These are phyloP conservation scores for Coemansia sp. DNA, from an alignment of 192 early-diverging fungal species.

Conservation along the genomic window DNA sequence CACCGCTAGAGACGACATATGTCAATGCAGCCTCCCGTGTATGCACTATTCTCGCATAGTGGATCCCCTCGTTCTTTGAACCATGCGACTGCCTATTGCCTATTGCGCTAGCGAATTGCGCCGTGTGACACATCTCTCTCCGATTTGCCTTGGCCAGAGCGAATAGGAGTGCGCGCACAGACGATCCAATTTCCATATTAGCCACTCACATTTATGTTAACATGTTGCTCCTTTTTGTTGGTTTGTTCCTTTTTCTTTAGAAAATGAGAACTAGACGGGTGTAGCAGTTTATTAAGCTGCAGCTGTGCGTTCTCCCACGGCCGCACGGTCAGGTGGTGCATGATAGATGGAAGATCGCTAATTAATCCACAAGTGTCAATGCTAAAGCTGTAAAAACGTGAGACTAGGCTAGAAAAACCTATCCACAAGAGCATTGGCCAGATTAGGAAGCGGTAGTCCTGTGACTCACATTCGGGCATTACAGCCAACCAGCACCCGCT, in stretches of 20 bases:
- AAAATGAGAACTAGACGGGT: not conserved
- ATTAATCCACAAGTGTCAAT: not conserved
- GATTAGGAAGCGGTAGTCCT: not conserved
- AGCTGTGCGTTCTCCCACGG: not conserved
- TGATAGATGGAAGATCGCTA: not conserved
- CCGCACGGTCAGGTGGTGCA: not conserved
- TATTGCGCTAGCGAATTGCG: not conserved
- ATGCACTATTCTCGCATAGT: too few species aligned
- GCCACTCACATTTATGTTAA: not conserved
- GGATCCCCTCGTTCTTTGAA: too few species aligned
- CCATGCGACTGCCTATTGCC: too few species aligned
- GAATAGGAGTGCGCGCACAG: not conserved
- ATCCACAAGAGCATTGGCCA: not conserved
- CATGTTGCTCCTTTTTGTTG: not conserved
- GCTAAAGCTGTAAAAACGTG: not conserved
- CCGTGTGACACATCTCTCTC: not conserved
- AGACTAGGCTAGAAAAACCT: too few species aligned
- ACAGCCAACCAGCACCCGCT: not conserved
- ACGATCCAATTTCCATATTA: not conserved
- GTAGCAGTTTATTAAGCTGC: not conserved
- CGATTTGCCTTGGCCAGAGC: not conserved
- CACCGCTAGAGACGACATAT: too few species aligned
- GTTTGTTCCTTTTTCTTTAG: not conserved
- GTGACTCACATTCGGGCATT: not conserved
- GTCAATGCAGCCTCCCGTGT: too few species aligned